A percentile compares a stretch with the other conserved stretches of the same genome.
Evolutionary conservation across 331 rosid species (phyloP).

Genomic region (Telfairia occidentalis): DNA sequence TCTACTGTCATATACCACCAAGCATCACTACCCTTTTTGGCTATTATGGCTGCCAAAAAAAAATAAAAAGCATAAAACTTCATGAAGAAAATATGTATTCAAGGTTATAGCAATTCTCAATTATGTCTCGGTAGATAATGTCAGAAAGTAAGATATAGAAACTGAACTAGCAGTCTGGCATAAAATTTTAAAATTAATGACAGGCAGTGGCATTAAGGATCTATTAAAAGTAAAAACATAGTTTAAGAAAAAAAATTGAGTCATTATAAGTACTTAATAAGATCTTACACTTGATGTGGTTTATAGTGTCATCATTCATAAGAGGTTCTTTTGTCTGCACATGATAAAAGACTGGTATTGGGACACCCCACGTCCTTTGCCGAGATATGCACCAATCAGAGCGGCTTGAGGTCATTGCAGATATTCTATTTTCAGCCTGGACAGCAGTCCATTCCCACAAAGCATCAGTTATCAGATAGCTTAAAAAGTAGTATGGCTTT

Average conservation of each 20-base stretch:
- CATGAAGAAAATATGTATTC: neutral
- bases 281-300: slow-evolving; percentile 64
- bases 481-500: neutral
- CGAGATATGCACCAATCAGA: slow-evolving; percentile 98
- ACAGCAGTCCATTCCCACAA: slow-evolving; percentile 13
- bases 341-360: slow-evolving; percentile 97
- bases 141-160: neutral
- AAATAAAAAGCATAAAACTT: slow-evolving; percentile 14
- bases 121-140: neutral
- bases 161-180: neutral
- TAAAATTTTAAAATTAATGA: neutral
- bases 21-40: slow-evolving; percentile 94
- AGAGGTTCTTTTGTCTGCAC: slow-evolving; percentile 74
- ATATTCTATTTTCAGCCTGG: slow-evolving; percentile 93
- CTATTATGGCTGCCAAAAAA: slow-evolving; percentile 61
- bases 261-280: neutral
- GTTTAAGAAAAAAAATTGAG: neutral
- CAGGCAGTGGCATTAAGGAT: neutral
- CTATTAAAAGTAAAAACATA: neutral
- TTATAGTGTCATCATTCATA: slow-evolving; percentile 80
- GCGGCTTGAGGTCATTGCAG: slow-evolving; percentile 85
- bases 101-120: neutral
- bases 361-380: slow-evolving; percentile 99
- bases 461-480: neutral
- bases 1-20: slow-evolving; percentile 98